Conservation (phyloP, 208 protist genomes). For the Trypanosoma cruzi region DNA sequence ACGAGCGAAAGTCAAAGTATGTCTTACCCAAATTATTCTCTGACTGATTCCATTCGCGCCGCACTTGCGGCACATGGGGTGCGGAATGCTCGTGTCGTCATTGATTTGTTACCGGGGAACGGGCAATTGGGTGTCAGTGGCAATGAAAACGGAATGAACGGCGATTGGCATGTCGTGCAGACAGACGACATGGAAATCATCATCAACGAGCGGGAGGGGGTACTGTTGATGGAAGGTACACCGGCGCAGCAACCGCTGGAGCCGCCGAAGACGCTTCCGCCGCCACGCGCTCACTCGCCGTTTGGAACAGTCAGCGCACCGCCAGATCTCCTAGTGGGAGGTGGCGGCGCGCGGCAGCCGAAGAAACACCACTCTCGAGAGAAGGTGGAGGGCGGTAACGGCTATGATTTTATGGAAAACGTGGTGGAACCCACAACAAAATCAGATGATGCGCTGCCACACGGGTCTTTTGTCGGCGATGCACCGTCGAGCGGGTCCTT, state of each 20-base stretch:
- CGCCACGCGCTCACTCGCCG: not conserved
- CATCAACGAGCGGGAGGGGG: not conserved
- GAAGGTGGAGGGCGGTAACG: not conserved
- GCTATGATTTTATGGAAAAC: not conserved
- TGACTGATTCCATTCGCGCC: conserved; percentile 54
- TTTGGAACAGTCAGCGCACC: not conserved
- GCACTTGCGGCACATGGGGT: conserved; percentile 51
- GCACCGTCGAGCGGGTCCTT: not conserved
- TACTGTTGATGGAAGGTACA: not conserved
- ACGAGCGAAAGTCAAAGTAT: not conserved
- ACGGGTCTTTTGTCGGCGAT: not conserved
- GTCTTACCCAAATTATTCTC: conserved; percentile 15
- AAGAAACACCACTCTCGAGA: not conserved
- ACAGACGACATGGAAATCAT: not conserved
- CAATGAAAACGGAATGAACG: not conserved
- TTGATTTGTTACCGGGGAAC: conserved; percentile 35
- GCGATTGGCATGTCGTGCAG: not conserved
- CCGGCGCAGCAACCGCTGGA: conserved; percentile 1
- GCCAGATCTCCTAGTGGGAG: not conserved
- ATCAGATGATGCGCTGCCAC: not conserved
- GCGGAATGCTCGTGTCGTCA: conserved; percentile 41
- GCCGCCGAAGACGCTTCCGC: not conserved
- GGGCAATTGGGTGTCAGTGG: not conserved
- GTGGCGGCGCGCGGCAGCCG: not conserved
- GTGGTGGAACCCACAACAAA: not conserved